A percentile compares a stretch with the other conserved stretches of the same genome.
Evolutionary conservation across 1,284 basidiomycete species (phyloP).

Genomic region (Leccinum colubrinum): DNA sequence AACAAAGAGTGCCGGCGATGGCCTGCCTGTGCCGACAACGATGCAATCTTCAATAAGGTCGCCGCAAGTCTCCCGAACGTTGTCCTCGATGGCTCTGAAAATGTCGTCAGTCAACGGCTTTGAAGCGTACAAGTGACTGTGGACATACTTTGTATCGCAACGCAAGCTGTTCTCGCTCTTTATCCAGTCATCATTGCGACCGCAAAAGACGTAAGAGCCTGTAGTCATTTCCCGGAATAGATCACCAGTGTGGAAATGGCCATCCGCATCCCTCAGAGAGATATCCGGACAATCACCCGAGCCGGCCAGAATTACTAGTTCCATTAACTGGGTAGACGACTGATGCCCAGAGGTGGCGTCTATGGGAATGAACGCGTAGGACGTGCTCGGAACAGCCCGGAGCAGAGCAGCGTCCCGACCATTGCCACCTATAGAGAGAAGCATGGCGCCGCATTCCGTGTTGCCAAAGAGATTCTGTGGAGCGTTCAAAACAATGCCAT

Average conservation of each 20-base stretch:
- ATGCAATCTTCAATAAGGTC: constrained; percentile 59
- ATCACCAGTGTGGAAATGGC: constrained; percentile 73
- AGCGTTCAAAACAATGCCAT: constrained; percentile 9
- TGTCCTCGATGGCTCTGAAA: constrained; percentile 65
- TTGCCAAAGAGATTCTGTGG: constrained; percentile 66
- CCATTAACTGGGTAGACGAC: constrained; percentile 53
- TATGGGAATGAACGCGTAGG: constrained; percentile 59
- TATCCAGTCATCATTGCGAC: constrained; percentile 77
- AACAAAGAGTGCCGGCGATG: constrained; percentile 66
- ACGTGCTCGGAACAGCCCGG: constrained; percentile 51
- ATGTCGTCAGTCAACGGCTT: constrained; percentile 7
- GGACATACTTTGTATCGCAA: constrained; percentile 65
- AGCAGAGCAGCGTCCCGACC: constrained; percentile 47
- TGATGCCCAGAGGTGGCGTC: constrained; percentile 42
- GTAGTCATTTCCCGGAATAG: constrained; percentile 59
- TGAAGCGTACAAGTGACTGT: not conserved
- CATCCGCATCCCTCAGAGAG: constrained; percentile 57
- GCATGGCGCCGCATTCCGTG: constrained; percentile 68
- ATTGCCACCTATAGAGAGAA: constrained; percentile 49
- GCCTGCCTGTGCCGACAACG: constrained; percentile 63
- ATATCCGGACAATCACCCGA: constrained; percentile 65
- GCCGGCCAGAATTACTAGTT: constrained; percentile 60
- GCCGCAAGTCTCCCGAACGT: constrained; percentile 53
- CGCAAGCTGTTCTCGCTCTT: constrained; percentile 71
- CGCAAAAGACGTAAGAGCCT: constrained; percentile 59